Evolutionary conservation across 495 filamentous ascomycete species (phyloP), one percentile per base, ranked within the genome.

Genomic region (Aspergillus diversus): DNA sequence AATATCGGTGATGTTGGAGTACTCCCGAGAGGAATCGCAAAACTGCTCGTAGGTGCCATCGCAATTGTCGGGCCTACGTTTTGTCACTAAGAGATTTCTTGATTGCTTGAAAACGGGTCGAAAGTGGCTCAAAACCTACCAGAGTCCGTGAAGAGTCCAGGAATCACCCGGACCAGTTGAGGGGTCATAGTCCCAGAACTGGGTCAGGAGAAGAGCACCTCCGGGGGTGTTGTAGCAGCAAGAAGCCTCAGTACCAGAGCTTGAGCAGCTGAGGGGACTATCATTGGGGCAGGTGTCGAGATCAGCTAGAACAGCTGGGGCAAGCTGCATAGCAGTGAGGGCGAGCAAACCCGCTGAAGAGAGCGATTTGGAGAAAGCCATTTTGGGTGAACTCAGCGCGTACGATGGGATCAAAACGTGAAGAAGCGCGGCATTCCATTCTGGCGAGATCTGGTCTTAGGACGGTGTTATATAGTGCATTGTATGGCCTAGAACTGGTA

Each of bases 81-180:
- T 53, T 12, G 34, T 49, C 13, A 55, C 17, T 56, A 15, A 57
- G 39, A 12, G 15, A 46, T 33, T 55, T 15, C 17, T 33, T 27
- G 27, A 5, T 39, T 7, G 5, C 11, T 35, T 12, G 32, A 17
- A 31, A 2, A 11, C 16, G 16, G 8, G 33, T 65, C 32, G 9
- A 49, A 17, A 7, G 27, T 31, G 21, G 4, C 11, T 43, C 46
- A 0, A 34, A 15, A 66, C 73, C 31, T 69, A 83, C 81, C 92
- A 94, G 47, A 95, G 77, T 17, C 91, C 91, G 68, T 93, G 92
- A 34, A 95, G 75, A 5, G 91, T 94, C 91, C 90, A 95, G 52
- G 86, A 87, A 68, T 93, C 83, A n/a, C 77, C 77, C 2, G 87
- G 89, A 0, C 87, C 88, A 3, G 84, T 84, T 33, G 85, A 74